Evolutionary conservation across 2,329 filamentous ascomycete genomes (phyloP), one percentile per base, ranked within the genome.

Genomic region (Stagonosporopsis vannaccii): DNA sequence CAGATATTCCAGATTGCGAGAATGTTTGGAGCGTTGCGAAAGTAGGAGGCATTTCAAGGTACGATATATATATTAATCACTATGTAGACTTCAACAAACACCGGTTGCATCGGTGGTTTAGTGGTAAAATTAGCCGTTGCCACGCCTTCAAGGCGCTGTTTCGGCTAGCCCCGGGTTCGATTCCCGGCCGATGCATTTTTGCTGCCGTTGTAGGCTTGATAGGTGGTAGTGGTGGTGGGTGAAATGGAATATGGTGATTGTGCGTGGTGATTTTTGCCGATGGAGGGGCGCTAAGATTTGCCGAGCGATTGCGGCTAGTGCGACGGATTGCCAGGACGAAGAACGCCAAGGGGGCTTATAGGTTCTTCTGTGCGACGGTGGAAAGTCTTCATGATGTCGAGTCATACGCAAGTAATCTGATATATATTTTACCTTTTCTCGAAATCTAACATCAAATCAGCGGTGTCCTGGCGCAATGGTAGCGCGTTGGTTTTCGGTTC

Each of bases 111-210:
- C 65, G 63, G 65, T 68, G 65, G 65, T 68, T 68, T 68, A 68
- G 65, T 68, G 65, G 65, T 68, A 68, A 68, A 68, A 68, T 68
- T 68, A 68, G 65, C 65, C 65, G 65, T 68, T 68, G 65, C 65
- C 65, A 67, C 63, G 52, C n/a, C 41, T 37, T 44, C 22, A 30
- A 4, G 20, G 58, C 32, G 17, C 56, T 53, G 49, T 51, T 58
- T 67, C 65, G 65, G 65, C 65, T 68, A 68, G 65, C 65, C 65
- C 65, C 65, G 65, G 65, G 63, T 68, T 68, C 65, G 65, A 65
- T 67, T 65, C 62, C 64, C 62, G 62, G 62, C 64, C 61, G 62
- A 67, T 65, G 64, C 64, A 65, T 37, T 56, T 51, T 54, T 58
- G 39, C 46, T 15, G 2, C 36, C 35, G 36, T 33, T 17, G 6